Base-by-base conservation (phyloP, 2,329 filamentous ascomycete species). In the Aspergillus sp. region DNA sequence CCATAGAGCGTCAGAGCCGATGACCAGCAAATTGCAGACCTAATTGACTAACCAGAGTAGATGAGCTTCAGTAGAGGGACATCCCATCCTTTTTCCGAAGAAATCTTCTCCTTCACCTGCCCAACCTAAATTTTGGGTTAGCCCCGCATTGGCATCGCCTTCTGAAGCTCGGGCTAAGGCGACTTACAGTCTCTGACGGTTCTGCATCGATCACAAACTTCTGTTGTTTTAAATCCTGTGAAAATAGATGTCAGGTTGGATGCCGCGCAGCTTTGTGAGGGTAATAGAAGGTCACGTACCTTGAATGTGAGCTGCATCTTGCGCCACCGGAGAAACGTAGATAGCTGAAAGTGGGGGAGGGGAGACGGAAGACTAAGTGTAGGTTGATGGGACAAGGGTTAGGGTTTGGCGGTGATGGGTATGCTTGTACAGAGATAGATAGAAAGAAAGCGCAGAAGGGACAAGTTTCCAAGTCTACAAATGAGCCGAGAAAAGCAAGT, bases 161-260 rank as follows among this genome's bases (percentile, higher is more conserved):
- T 55, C 51, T 39, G 27, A 45, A 52, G 51, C 42, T 41, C 33
- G 27, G 42, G 34, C 39, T 57, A 44, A 55, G 24, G 54, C 22
- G 54, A 69, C 89, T 70, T 88, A 97, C 93, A 76, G 91, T 90
- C 75, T 97, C 93, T 65, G 89, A 88, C 63, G 93, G 91, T 77
- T 98, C 93, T 72, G 92, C 91, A 68, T 98, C 93, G 82, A 99
- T 89, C 72, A 88, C 87, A 80, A 99, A 99, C 83, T 97, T 97
- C 77, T 97, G 90, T 79, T 98, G 95, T 83, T 97, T 98, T 72
- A 99, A 85, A 82, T 99, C 95, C 93, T 97, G 54, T 61, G 52
- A 49, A 45, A 62, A 62, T 47, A 45, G 52, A 57, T 60, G 39
- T 42, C 46, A 46, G 13, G 60, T 72, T 55, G 72, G 63, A 61